Conservation (phyloP, 2,329 filamentous ascomycete genomes). For the Coniosporium tulheliwenetii region DNA sequence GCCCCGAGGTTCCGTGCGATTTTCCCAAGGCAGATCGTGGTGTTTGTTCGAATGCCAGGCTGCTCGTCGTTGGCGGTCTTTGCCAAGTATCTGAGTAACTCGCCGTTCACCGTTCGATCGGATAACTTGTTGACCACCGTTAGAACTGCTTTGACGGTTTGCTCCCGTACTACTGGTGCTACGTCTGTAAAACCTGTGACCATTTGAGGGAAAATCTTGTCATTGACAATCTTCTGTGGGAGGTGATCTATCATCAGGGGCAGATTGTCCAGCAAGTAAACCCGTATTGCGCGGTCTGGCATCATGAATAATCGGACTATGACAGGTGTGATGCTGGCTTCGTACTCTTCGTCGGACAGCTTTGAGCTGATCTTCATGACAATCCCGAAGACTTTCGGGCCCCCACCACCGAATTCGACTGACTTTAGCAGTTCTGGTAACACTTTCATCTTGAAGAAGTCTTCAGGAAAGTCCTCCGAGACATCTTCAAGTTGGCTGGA, state of each 20-base stretch:
- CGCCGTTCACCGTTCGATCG: conserved; percentile 84
- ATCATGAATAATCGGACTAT: conserved; percentile 78
- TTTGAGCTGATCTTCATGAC: conserved; percentile 87
- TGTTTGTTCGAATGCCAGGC: conserved; percentile 92
- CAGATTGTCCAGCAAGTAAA: conserved; percentile 78
- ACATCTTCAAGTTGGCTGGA: conserved; percentile 61
- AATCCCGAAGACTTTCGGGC: conserved; percentile 74
- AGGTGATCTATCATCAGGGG: conserved; percentile 84
- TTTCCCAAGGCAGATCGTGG: conserved; percentile 91
- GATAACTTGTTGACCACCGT: conserved; percentile 78
- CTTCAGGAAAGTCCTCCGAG: conserved; percentile 88
- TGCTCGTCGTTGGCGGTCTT: conserved; percentile 97
- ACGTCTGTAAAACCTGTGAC: conserved; percentile 91
- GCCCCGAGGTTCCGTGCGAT: conserved; percentile 79
- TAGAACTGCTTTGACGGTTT: conserved; percentile 88
- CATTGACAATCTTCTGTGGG: conserved; percentile 76
- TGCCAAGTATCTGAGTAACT: conserved; percentile 76
- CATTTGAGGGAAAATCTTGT: conserved; percentile 93
- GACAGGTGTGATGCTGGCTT: conserved; percentile 67
- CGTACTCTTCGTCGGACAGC: conserved; percentile 79
- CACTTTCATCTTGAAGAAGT: conserved; percentile 96
- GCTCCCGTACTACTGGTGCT: conserved; percentile 82
- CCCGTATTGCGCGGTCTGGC: conserved; percentile 80
- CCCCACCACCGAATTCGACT: conserved; percentile 94
- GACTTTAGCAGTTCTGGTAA: conserved; percentile 93